Base-by-base conservation (phyloP, 2,329 filamentous ascomycete genomes). In the Nannizziopsis arthrosporioides region DNA sequence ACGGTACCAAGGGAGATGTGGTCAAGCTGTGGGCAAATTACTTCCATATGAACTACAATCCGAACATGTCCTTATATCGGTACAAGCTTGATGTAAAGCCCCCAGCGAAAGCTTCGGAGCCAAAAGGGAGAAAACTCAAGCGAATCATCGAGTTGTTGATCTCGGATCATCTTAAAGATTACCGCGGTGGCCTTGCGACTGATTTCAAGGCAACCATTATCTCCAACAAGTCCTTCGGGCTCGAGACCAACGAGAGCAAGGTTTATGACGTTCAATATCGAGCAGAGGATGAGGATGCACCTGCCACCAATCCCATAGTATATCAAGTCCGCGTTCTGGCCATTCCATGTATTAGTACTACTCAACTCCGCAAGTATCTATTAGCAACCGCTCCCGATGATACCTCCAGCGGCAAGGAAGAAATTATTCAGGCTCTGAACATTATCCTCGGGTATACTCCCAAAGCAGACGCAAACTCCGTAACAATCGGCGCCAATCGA, bases 341-440 rank as follows among this genome's bases (percentile, higher is more conserved):
- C 40, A 64, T 61, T 2, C 63, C 62, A 2, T 58, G 54, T 0
- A 62, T 70, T 51, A 57, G 58, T 8, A 57, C 68, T 1, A 53
- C 56, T 1, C 65, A 74, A 1, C 60, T 79, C 8, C 49, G 74
- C 5, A 61, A 70, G 1, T 76, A 67, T 53, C 58, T 71, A 38
- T 63, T 53, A 2, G 72, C 61, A 14, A 60, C 58, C 2, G 60
- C 57, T 34, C 54, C 65, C 4, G 56, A 59, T 12, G 60, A 59
- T 1, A 53, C 60, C 11, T 74, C 74, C 40, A 57, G 60, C 0
- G 59, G 67, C 14, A 74, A 74, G 56, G 62, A 66, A 1, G 73
- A 78, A 47, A 61, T 75, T 0, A 66, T 80, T 5, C 75, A 80
- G 49, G 70, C 75, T 0, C 59, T 81, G 48, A 82, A 82, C 55